These are phyloP conservation scores for Aspergillus bridgeri DNA, from an alignment of 495 filamentous ascomycete genomes.

Conservation along the genomic window DNA sequence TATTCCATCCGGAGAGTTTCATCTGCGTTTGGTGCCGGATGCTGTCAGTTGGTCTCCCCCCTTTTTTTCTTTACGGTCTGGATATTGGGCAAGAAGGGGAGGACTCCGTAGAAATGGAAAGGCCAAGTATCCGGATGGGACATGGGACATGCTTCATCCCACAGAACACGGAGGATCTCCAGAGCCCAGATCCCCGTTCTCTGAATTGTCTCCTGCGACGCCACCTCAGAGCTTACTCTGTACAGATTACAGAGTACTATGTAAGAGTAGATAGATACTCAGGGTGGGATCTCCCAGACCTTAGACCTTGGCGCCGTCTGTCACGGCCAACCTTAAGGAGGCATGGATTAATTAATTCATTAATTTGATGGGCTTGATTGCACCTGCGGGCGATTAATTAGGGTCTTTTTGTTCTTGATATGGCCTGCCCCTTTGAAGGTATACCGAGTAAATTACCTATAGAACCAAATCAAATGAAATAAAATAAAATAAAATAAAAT, in stretches of 20 bases:
- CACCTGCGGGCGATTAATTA: not conserved
- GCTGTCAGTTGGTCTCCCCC: not conserved
- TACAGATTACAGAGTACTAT: too few species aligned
- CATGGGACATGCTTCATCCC: too few species aligned
- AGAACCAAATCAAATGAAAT: not conserved
- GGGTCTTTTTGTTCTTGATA: not conserved
- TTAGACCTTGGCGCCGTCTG: slow-evolving; percentile 39
- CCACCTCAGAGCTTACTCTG: too few species aligned
- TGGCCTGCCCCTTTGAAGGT: not conserved
- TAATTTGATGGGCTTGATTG: slow-evolving; percentile 1
- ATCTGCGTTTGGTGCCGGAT: not conserved
- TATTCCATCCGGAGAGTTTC: not conserved
- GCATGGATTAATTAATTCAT: slow-evolving; percentile 5
- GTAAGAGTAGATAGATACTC: too few species aligned
- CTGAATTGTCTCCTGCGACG: too few species aligned
- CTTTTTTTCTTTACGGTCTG: not conserved
- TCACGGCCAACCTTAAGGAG: slow-evolving; percentile 36
- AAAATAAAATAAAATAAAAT: not conserved
- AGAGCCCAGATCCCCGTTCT: too few species aligned
- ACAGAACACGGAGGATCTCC: too few species aligned
- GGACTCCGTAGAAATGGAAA: not conserved
- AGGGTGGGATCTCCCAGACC: slow-evolving; percentile 27
- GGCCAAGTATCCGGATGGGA: not conserved
- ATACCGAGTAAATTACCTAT: not conserved
- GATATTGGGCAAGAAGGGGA: not conserved